Percentiles rank a stretch among this genome's conserved stretches.
phyloP scores from a whole-genome alignment of 306 rosid genomes.

The Vigna radiata region DNA sequence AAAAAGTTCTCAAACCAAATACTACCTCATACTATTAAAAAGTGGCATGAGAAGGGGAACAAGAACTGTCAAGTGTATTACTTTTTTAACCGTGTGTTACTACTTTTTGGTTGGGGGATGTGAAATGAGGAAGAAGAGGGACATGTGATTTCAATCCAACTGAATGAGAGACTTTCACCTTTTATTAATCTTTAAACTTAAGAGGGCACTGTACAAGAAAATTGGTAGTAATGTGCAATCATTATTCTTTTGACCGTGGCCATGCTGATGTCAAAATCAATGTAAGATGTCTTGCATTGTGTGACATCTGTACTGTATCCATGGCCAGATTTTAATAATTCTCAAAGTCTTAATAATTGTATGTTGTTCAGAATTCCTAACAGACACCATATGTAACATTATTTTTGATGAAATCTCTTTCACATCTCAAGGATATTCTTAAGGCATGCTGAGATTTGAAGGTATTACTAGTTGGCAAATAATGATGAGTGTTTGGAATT shows the following conservation, averaged over 20 bases:
- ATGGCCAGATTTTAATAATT: slow-evolving; percentile 20
- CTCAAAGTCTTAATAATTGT: not conserved
- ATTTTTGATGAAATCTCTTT: slow-evolving; percentile 23
- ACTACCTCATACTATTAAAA: not conserved
- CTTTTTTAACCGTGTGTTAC: not conserved
- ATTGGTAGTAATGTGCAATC: slow-evolving; percentile 16
- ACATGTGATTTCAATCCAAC: slow-evolving; percentile 1
- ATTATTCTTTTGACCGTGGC: slow-evolving; percentile 21
- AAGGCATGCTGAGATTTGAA: slow-evolving; percentile 26
- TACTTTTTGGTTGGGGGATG: not conserved
- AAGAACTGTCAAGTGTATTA: not conserved
- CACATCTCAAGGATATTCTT: not conserved
- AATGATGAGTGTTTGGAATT: slow-evolving; percentile 30
- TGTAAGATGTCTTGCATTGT: slow-evolving; percentile 17
- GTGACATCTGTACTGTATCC: slow-evolving; percentile 24
- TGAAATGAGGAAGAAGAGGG: not conserved
- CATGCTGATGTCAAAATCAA: slow-evolving; percentile 19
- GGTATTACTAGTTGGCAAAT: slow-evolving; percentile 10
- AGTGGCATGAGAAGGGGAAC: not conserved
- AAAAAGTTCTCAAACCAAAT: not conserved
- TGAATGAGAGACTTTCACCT: not conserved
- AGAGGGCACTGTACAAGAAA: slow-evolving; percentile 1
- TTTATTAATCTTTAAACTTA: not conserved
- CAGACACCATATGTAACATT: slow-evolving; percentile 2
- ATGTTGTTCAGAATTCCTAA: not conserved